Conservation (phyloP, 768 basidiomycete species). For the Suillus occidentalis region DNA sequence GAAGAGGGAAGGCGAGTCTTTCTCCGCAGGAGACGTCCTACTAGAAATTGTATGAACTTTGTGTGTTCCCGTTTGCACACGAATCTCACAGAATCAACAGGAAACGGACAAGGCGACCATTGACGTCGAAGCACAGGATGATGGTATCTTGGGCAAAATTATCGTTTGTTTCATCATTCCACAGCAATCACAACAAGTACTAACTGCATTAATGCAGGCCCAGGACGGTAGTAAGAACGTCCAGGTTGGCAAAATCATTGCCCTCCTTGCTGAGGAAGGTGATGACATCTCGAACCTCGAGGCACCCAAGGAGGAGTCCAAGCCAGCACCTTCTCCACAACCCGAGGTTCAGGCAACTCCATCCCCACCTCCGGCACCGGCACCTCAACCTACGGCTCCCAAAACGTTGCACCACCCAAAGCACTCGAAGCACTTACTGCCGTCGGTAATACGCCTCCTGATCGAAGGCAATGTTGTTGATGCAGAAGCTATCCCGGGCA, state of each 20-base stretch:
- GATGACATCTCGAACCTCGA: constrained; percentile 90
- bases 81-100: constrained; percentile 38
- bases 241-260: constrained; percentile 86
- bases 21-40: constrained; percentile 79
- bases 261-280: constrained; percentile 91
- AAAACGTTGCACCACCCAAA: constrained; percentile 39
- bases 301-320: constrained; percentile 45
- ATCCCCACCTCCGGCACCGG: constrained; percentile 18
- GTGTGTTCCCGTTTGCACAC: constrained; percentile 2
- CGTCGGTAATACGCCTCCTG: constrained; percentile 83
- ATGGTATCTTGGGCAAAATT: constrained; percentile 93
- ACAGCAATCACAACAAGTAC: background rate
- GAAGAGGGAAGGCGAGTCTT: constrained; percentile 79
- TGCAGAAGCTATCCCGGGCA: constrained; percentile 74
- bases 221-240: constrained; percentile 83
- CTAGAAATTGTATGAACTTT: constrained; percentile 75
- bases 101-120: constrained; percentile 96
- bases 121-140: constrained; percentile 98
- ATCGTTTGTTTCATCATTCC: constrained; percentile 52
- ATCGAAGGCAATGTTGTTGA: constrained; percentile 57
- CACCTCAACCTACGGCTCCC: constrained; percentile 24
- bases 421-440: constrained; percentile 78
- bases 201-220: constrained; percentile 39
- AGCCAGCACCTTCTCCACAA: constrained; percentile 21
- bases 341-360: constrained; percentile 22